phyloP scores from a whole-genome alignment of 2,329 filamentous ascomycete genomes.

The Sporothrix curviconia region DNA sequence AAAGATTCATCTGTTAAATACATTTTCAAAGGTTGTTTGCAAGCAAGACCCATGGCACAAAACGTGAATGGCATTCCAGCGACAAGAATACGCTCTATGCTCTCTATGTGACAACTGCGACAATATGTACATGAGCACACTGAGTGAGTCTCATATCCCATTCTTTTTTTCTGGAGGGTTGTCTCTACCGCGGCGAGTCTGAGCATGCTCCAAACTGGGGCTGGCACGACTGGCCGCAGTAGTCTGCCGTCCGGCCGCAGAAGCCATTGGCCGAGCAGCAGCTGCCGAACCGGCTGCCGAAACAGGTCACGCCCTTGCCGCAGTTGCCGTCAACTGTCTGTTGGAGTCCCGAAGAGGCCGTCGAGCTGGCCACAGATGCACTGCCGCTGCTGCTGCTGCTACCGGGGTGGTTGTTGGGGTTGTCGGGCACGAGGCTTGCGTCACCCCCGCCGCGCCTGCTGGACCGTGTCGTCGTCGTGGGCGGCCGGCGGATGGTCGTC shows the following conservation, averaged over 20 bases:
- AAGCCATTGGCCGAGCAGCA: constrained; percentile 16
- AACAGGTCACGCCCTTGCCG: constrained; percentile 13
- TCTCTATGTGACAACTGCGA: background rate
- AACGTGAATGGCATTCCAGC: background rate
- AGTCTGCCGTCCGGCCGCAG: constrained; percentile 12
- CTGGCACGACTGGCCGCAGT: constrained; percentile 16
- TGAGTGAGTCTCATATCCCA: too few relatives aligned
- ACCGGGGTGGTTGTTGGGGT: background rate
- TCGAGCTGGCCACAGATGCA: background rate
- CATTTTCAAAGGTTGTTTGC: too few relatives aligned
- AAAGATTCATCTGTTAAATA: too few relatives aligned
- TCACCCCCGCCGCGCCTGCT: background rate
- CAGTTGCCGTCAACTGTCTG: constrained; percentile 13
- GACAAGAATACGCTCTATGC: background rate
- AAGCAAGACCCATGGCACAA: background rate
- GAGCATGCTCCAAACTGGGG: constrained; percentile 6
- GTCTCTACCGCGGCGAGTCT: constrained; percentile 1
- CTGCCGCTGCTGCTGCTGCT: background rate
- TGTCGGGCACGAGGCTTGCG: constrained; percentile 1
- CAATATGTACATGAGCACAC: background rate
- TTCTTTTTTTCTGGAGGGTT: too few relatives aligned
- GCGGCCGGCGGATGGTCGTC: background rate
- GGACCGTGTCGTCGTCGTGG: background rate
- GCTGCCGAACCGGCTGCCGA: constrained; percentile 12
- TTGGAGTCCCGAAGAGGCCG: background rate